Evolutionary conservation across 2,329 filamentous ascomycete genomes (phyloP), one percentile per base, ranked within the genome.

Genomic region (Chaetomiaceae sp.): DNA sequence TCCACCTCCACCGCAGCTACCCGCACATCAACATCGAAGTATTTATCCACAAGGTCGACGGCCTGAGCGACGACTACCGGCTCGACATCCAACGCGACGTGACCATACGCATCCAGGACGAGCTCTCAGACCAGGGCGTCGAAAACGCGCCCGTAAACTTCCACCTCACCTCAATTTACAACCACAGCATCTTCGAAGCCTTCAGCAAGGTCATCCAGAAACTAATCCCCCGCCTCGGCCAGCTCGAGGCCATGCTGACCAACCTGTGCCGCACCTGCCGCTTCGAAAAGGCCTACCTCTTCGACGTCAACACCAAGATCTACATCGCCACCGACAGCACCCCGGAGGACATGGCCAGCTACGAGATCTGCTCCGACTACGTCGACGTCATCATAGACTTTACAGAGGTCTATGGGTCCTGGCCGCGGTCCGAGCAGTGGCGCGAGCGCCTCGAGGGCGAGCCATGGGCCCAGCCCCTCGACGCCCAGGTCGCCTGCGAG

Each of bases 141-240:
- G 92, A 96, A 65, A 95, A 96, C 64, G 89, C 90, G 1, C 89
- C 89, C 1, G 88, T 99, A 57, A 91, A 87, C 53, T 99, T 96
- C 71, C 92, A 99, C 67, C 83, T 96, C 51, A 99, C 93, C 13
- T 95, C 87, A 65, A 99, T 99, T 67, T 99, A 97, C 75, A 93
- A 99, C 68, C 92, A 96, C 71, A 95, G 87, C 62, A 96, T 75
- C 64, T 99, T 97, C 66, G 93, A 99, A 70, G 93, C 93, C 44
- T 96, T 99, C 67, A 92, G 86, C 73, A 96, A 96, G 69, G 92
- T 99, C 56, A 96, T 99, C 57, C 93, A 99, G 70, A 96, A 96
- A 68, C 80, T 99, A 25, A 92, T 99, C 45, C 92, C 93, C 0
- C 88, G 95, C 55, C 80, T 99, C 7, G 89, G 90, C 5, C 95